Percentiles rank a stretch among this genome's conserved stretches.
phyloP scores from a whole-genome alignment of 2,329 filamentous ascomycete species.

The Botryosphaeria agaves region DNA sequence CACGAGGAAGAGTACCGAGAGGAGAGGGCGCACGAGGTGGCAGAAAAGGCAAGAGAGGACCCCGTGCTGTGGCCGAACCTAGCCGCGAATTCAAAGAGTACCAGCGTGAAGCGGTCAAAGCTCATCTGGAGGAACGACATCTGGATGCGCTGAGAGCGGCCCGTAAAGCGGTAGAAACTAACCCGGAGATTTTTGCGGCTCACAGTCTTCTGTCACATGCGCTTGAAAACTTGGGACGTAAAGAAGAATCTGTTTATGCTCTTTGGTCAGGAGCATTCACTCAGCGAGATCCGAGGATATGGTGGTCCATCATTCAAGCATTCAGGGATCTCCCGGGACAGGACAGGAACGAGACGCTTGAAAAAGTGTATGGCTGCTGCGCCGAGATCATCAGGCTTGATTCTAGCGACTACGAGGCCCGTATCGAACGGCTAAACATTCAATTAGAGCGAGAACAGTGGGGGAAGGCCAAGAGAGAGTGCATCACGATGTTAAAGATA shows the following conservation, averaged over 20 bases:
- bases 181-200: slow-evolving; percentile 45
- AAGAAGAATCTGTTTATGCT: slow-evolving; percentile 37
- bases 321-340: slow-evolving; percentile 29
- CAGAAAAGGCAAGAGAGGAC: slow-evolving; percentile 19
- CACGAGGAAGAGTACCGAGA: slow-evolving; percentile 4
- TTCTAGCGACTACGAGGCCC: slow-evolving; percentile 31
- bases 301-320: slow-evolving; percentile 38
- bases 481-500: slow-evolving; percentile 35
- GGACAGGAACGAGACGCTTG: slow-evolving; percentile 21
- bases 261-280: slow-evolving; percentile 41
- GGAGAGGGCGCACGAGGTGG: slow-evolving; percentile 8
- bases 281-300: slow-evolving; percentile 36
- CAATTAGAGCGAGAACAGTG: slow-evolving; percentile 32
- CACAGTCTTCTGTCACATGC: slow-evolving; percentile 44
- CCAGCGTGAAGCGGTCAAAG: slow-evolving; percentile 48
- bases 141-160: slow-evolving; percentile 37
- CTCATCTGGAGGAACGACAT: slow-evolving; percentile 46
- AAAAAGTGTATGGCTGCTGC: slow-evolving; percentile 35
- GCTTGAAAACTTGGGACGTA: slow-evolving; percentile 35
- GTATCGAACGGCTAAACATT: slow-evolving; percentile 37
- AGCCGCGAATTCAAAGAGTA: slow-evolving; percentile 53
- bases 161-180: slow-evolving; percentile 32
- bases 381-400: slow-evolving; percentile 36
- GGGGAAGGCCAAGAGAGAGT: slow-evolving; percentile 29
- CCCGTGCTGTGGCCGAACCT: slow-evolving; percentile 44